These are phyloP conservation scores for Alnus rubra DNA, from an alignment of 306 rosid genomes.

Conservation along the genomic window DNA sequence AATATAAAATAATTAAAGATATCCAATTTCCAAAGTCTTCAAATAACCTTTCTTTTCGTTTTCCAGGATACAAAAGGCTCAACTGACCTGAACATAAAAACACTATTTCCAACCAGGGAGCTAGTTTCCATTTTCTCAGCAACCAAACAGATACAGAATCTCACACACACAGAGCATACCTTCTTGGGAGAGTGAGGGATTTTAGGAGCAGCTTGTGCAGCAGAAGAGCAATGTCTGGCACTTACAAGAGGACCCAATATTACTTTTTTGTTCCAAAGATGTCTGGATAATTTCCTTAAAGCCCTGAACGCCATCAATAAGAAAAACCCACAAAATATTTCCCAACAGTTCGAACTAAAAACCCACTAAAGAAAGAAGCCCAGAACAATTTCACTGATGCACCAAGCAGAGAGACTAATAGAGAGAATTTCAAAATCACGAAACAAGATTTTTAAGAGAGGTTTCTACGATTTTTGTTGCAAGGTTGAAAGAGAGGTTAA, in stretches of 20 bases:
- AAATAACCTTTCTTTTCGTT: neutral
- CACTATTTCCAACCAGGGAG: neutral
- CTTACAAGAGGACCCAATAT: slow-evolving; percentile 35
- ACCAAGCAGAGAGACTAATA: neutral
- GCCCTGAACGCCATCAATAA: slow-evolving; percentile 75
- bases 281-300: slow-evolving; percentile 52
- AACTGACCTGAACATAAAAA: neutral
- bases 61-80: slow-evolving; percentile 17
- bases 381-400: slow-evolving; percentile 2
- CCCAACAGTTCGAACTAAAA: slow-evolving; percentile 16
- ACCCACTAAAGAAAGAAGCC: slow-evolving; percentile 9
- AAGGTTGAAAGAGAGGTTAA: too few relatives aligned
- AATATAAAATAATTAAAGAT: too few relatives aligned
- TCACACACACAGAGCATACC: slow-evolving; percentile 41
- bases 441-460: neutral
- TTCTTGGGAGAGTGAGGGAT: slow-evolving; percentile 75
- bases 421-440: neutral
- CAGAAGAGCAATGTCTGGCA: slow-evolving; percentile 61
- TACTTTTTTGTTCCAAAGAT: slow-evolving; percentile 37
- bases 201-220: slow-evolving; percentile 55
- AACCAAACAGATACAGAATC: slow-evolving; percentile 5
- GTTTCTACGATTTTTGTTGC: neutral
- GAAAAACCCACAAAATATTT: neutral
- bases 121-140: neutral
- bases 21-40: neutral